Evolutionary conservation across 306 rosid species (phyloP).

Genomic region (Castanea sativa): DNA sequence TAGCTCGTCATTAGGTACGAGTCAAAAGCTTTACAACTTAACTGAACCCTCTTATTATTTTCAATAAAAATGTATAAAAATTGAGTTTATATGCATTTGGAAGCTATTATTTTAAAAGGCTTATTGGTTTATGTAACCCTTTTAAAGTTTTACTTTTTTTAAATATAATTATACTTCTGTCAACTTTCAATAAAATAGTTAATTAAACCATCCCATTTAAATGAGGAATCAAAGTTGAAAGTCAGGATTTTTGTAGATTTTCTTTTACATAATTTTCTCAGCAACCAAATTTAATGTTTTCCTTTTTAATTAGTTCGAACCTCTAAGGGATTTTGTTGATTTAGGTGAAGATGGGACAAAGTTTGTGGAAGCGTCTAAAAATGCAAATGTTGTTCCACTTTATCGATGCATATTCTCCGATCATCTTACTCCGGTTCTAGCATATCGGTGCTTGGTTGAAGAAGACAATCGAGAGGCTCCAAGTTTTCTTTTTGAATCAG

Average conservation of each 20-base stretch:
- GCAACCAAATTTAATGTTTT: neutral
- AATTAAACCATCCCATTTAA: too few relatives aligned
- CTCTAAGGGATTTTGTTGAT: neutral
- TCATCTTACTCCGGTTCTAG: conserved; percentile 76
- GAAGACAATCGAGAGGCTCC: conserved; percentile 78
- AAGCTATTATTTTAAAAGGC: too few relatives aligned
- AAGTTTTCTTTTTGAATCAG: conserved; percentile 84
- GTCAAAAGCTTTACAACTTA: too few relatives aligned
- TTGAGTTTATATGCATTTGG: too few relatives aligned
- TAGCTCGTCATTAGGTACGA: conserved; percentile 23
- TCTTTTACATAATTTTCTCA: neutral
- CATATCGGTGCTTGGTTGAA: conserved; percentile 63
- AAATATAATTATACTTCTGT: too few relatives aligned
- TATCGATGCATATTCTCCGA: conserved; percentile 66
- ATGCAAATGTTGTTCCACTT: conserved; percentile 66
- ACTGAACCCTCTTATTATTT: too few relatives aligned
- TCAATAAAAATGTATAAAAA: too few relatives aligned
- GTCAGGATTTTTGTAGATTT: too few relatives aligned
- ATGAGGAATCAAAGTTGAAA: too few relatives aligned
- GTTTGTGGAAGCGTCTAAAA: conserved; percentile 57
- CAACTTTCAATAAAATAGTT: too few relatives aligned
- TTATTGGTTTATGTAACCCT: too few relatives aligned
- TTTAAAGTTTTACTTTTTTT: too few relatives aligned
- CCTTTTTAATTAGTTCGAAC: neutral
- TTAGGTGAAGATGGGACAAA: conserved; percentile 37